Percentiles rank a stretch among this genome's conserved stretches.
Evolutionary conservation across 2,329 filamentous ascomycete species (phyloP).

Genomic region (Penicillium sumatraense): DNA sequence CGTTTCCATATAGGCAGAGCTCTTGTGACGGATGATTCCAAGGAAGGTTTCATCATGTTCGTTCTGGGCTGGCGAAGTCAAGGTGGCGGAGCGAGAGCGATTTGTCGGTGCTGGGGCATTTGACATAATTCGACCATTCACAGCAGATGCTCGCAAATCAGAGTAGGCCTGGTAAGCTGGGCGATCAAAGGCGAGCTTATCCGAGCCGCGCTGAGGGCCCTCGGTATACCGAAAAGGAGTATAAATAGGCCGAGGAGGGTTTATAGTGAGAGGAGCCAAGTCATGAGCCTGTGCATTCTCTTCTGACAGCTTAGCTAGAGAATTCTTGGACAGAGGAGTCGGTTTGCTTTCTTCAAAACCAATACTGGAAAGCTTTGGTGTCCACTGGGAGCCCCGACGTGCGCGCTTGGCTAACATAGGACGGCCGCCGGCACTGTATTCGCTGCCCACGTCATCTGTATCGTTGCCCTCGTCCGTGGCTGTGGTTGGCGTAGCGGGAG

Average conservation of each 20-base stretch:
- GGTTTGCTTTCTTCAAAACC: slow-evolving; percentile 5
- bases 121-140: slow-evolving; percentile 50
- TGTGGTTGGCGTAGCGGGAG: slow-evolving; percentile 4
- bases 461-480: slow-evolving; percentile 21
- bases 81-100: slow-evolving; percentile 21
- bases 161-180: slow-evolving; percentile 55
- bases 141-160: slow-evolving; percentile 49
- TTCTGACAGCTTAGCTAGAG: slow-evolving; percentile 30
- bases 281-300: slow-evolving; percentile 26
- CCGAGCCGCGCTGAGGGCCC: slow-evolving; percentile 46
- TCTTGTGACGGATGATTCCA: slow-evolving; percentile 53
- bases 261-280: slow-evolving; percentile 36
- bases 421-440: slow-evolving; percentile 59
- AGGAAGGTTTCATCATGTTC: slow-evolving; percentile 52
- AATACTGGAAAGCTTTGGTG: slow-evolving; percentile 16
- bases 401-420: slow-evolving; percentile 46
- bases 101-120: slow-evolving; percentile 31
- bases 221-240: slow-evolving; percentile 52
- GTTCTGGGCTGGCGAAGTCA: slow-evolving; percentile 26
- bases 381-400: slow-evolving; percentile 16
- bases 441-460: slow-evolving; percentile 36
- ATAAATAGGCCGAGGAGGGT: slow-evolving; percentile 48
- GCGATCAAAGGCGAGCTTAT: slow-evolving; percentile 42
- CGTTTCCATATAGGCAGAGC: slow-evolving; percentile 43
- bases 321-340: slow-evolving; percentile 23